Evolutionary conservation across 495 filamentous ascomycete genomes (phyloP), one percentile per base, ranked within the genome.

Genomic region (Tuber umbilicatum): DNA sequence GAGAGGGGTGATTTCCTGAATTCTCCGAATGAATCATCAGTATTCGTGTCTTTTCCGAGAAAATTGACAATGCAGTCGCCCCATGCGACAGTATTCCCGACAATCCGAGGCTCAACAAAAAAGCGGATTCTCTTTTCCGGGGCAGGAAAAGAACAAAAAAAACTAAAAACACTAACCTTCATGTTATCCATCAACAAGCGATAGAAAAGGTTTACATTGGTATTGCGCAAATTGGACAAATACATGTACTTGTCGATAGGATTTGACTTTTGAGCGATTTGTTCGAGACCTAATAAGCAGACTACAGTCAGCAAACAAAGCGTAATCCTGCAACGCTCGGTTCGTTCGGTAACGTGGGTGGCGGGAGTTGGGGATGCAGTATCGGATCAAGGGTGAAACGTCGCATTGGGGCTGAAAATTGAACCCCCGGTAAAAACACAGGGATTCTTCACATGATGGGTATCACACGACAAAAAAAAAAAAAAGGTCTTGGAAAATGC

Each of bases 121-220:
- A 45, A 12, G 19, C 73, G 42, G 37, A 17, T 7, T 47, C 19
- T 73, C 21, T 19, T 75, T 73, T 50, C 73, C 17, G 70, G 40
- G 40, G 60, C 37, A 76, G n/a, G n/a, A 31, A 27, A 27, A 50
- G 50, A 74, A 74, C 21, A n/a, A 7, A 60, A 16, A 19, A 39
- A 68, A 5, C 27, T 74, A 77, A 76, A 73, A 68, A 71, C 68
- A 79, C 85, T 71, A 83, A 91, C 90, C 86, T 87, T 91, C 79
- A 97, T 89, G 85, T 98, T 91, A 83, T 94, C 91, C 75, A 94
- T 92, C 76, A 97, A 87, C 78, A 99, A 86, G 78, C 95, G 89
- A 87, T 97, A 99, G 86, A 97, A 99, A 70, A 99, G 88, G 84
- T 97, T 93, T 45, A 91, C 88, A 84, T 97, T 97, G 78, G 92